These are phyloP conservation scores for Xerocomus minutiporus DNA, from an alignment of 1,284 basidiomycete genomes.

Conservation along the genomic window DNA sequence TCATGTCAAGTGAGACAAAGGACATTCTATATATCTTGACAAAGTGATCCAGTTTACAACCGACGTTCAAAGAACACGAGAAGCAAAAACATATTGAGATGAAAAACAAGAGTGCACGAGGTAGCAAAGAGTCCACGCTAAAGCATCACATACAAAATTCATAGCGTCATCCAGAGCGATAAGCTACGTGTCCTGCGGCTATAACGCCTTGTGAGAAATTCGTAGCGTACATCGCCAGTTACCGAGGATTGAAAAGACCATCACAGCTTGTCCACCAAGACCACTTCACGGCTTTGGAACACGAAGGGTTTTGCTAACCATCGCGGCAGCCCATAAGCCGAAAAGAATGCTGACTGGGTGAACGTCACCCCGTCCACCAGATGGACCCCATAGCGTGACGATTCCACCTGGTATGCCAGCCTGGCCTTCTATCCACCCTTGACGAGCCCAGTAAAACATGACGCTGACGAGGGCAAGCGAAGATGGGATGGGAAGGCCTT, in stretches of 20 bases:
- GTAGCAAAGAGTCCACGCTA: conserved; percentile 6
- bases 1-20: neutral
- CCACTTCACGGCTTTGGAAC: conserved; percentile 66
- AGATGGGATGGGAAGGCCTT: conserved; percentile 95
- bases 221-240: conserved; percentile 4
- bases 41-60: neutral
- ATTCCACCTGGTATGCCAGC: conserved; percentile 73
- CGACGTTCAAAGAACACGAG: neutral
- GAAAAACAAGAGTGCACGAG: neutral
- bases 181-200: conserved; percentile 1
- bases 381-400: conserved; percentile 64
- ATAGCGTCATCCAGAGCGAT: conserved; percentile 14
- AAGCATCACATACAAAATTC: conserved; percentile 12
- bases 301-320: conserved; percentile 92
- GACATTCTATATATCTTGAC: neutral
- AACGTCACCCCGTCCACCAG: conserved; percentile 74
- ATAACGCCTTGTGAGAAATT: neutral
- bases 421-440: conserved; percentile 79
- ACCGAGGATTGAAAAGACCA: neutral
- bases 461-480: conserved; percentile 78
- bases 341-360: conserved; percentile 75
- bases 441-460: conserved; percentile 78
- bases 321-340: conserved; percentile 82
- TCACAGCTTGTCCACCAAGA: neutral
- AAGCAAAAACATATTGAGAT: neutral